Evolutionary conservation across 2,329 filamentous ascomycete genomes (phyloP).

Genomic region (Microcyclospora tardicrescens): DNA sequence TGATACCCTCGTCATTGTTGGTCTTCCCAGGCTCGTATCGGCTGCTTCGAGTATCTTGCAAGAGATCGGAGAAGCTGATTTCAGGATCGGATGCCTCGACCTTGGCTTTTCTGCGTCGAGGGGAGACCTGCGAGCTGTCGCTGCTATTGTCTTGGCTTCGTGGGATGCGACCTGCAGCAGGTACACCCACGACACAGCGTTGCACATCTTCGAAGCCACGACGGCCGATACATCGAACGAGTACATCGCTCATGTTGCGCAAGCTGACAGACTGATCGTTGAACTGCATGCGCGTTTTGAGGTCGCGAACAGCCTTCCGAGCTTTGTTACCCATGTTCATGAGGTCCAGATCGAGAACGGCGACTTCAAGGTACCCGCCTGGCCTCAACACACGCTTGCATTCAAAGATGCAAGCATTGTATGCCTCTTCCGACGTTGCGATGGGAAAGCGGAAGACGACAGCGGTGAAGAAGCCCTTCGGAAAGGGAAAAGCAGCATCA

Average conservation of each 20-base stretch:
- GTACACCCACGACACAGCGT: conserved; percentile 64
- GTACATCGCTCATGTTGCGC: conserved; percentile 37
- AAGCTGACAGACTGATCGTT: conserved; percentile 49
- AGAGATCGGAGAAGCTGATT: conserved; percentile 15
- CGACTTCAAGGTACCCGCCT: conserved; percentile 66
- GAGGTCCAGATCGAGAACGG: conserved; percentile 65
- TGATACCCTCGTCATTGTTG: conserved; percentile 67
- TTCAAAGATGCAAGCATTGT: conserved; percentile 59
- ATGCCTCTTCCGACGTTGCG: conserved; percentile 53
- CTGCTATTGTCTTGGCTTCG: conserved; percentile 21
- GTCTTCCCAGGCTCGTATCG: conserved; percentile 8
- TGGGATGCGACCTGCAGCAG: conserved; percentile 45
- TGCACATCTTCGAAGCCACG: conserved; percentile 61
- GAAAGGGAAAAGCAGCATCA: conserved; percentile 58
- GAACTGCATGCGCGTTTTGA: conserved; percentile 58
- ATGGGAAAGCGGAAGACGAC: conserved; percentile 67
- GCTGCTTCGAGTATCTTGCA: conserved; percentile 38
- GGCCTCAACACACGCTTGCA: conserved; percentile 66
- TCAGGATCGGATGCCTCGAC: conserved; percentile 1
- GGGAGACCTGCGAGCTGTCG: conserved; percentile 13
- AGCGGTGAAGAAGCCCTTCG: conserved; percentile 59
- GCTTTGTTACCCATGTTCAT: conserved; percentile 68
- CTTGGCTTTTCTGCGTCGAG: conserved; percentile 1
- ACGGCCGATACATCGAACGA: conserved; percentile 54
- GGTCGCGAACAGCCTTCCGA: conserved; percentile 51